phyloP scores from a whole-genome alignment of 2,329 filamentous ascomycete species.

The Phoma sp. region DNA sequence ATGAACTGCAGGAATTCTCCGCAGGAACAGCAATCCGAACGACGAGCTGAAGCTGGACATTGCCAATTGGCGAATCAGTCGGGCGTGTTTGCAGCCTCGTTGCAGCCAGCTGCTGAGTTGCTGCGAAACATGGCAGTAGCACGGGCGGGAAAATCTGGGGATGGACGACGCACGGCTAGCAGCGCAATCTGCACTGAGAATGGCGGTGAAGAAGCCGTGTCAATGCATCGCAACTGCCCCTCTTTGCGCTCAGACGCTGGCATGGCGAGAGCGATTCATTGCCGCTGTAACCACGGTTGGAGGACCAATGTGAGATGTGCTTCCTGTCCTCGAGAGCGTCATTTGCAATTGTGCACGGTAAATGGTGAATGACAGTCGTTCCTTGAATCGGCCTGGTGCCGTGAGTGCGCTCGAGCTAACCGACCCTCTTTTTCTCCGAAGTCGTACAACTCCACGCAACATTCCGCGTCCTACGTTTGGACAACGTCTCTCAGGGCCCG shows the following conservation, averaged over 20 bases:
- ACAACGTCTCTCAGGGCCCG: conserved; percentile 3
- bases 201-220: conserved; percentile 29
- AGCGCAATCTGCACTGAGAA: conserved; percentile 33
- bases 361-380: conserved; percentile 15
- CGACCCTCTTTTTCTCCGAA: conserved; percentile 2
- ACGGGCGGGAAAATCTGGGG: conserved; percentile 32
- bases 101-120: conserved; percentile 12
- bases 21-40: conserved; percentile 11
- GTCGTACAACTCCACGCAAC: conserved; percentile 9
- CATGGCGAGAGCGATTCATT: conserved; percentile 10
- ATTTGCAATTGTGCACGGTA: neutral
- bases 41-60: conserved; percentile 8
- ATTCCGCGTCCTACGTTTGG: conserved; percentile 6
- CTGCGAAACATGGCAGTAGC: conserved; percentile 24
- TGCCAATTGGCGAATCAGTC: conserved; percentile 12
- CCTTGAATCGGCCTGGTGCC: conserved; percentile 42
- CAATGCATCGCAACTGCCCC: conserved; percentile 27
- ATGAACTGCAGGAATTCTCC: conserved; percentile 15
- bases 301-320: neutral
- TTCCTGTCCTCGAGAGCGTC: neutral
- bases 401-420: conserved; percentile 19
- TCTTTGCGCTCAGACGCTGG: conserved; percentile 20
- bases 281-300: conserved; percentile 10
- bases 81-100: conserved; percentile 12
- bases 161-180: conserved; percentile 35